Conservation (phyloP, 345 rosid species). For the Cardamine resedifolia region DNA sequence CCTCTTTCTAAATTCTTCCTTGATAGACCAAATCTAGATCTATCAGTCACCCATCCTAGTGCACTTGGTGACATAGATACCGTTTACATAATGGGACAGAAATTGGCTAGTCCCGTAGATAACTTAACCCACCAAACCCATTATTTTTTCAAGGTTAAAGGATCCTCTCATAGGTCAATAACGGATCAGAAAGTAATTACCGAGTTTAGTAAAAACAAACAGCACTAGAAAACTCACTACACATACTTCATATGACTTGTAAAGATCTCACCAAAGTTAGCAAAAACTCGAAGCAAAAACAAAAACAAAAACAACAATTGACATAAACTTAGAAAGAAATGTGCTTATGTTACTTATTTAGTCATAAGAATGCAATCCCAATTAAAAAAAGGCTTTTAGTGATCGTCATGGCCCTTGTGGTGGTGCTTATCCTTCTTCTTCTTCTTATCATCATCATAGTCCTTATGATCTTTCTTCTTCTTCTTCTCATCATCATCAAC, state of each 20-base stretch:
- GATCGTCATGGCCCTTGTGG: slow-evolving; percentile 26
- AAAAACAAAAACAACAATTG: slow-evolving; percentile 14
- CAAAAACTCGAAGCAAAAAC: slow-evolving; percentile 5
- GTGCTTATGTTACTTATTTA: slow-evolving; percentile 9
- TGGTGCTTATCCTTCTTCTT: slow-evolving; percentile 25
- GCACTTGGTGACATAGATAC: no score
- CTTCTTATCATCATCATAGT: not conserved
- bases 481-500: not conserved
- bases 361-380: slow-evolving; percentile 1
- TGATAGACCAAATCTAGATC: no score
- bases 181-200: not conserved
- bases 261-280: not conserved
- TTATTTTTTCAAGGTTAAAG: not conserved
- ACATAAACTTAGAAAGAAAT: not conserved
- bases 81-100: no score
- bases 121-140: not conserved
- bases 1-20: no score
- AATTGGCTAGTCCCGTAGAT: not conserved
- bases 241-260: not conserved
- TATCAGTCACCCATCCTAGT: no score
- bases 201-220: not conserved
- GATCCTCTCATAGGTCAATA: not conserved
- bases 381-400: not conserved
- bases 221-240: not conserved
- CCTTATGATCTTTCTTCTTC: not conserved